phyloP scores from a whole-genome alignment of 192 early-diverging fungal genomes.

The Phycomyces nitens region DNA sequence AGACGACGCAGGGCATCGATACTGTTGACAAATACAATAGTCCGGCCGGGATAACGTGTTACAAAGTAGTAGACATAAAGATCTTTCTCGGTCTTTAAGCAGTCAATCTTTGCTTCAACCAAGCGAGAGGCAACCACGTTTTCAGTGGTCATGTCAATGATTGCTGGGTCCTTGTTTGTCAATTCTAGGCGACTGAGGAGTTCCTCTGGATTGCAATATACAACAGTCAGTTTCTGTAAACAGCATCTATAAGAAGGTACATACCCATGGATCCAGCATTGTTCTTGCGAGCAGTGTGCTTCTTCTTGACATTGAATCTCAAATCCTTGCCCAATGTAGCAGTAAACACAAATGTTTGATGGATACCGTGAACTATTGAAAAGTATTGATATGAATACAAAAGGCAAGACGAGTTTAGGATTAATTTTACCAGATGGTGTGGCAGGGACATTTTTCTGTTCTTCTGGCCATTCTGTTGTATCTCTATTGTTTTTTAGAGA shows the following conservation, averaged over 20 bases:
- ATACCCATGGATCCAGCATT: conserved; percentile 41
- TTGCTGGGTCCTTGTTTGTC: conserved; percentile 64
- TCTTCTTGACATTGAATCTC: conserved; percentile 41
- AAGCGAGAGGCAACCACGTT: conserved; percentile 67
- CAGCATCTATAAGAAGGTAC: background rate
- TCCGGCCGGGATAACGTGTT: conserved; percentile 81
- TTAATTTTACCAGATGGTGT: background rate
- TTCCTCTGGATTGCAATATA: conserved; percentile 50
- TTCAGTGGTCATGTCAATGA: conserved; percentile 71
- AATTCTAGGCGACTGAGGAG: conserved; percentile 75
- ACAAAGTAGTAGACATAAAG: conserved; percentile 85
- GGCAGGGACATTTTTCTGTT: background rate
- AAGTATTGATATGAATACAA: background rate
- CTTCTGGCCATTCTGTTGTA: conserved; percentile 26
- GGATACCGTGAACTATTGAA: conserved; percentile 20
- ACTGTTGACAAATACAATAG: conserved; percentile 93
- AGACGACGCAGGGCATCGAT: conserved; percentile 91
- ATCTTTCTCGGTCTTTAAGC: conserved; percentile 80
- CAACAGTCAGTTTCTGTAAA: background rate
- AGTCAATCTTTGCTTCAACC: conserved; percentile 84
- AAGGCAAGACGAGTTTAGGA: too few species aligned
- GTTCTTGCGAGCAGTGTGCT: conserved; percentile 15
- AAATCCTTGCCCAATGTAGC: conserved; percentile 73
- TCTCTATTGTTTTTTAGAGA: background rate
- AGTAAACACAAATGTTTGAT: conserved; percentile 92